A percentile compares a stretch with the other conserved stretches of the same genome.
Evolutionary conservation across 345 rosid species (phyloP).

Genomic region (Punica granatum): DNA sequence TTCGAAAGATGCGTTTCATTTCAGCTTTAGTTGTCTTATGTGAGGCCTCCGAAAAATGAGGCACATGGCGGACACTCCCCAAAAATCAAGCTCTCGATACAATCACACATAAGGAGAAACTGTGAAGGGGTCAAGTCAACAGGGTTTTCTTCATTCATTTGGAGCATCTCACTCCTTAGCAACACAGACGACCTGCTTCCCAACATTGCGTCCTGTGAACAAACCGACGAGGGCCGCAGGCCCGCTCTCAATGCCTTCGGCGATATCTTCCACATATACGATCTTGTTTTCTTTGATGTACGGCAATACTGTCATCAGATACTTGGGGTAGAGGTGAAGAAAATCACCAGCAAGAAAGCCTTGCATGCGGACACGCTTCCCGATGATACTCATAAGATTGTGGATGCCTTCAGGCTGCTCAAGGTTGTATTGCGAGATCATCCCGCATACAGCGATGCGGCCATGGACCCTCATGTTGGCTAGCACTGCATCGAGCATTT

Average conservation of each 20-base stretch:
- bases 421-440: constrained; percentile 23
- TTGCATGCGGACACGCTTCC: constrained; percentile 19
- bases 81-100: no score
- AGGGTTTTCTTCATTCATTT: background rate
- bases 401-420: constrained; percentile 14
- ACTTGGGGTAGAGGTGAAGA: constrained; percentile 17
- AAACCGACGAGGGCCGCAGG: constrained; percentile 21
- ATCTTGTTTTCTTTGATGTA: constrained; percentile 20
- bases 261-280: constrained; percentile 20
- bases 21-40: no score
- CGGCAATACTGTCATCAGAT: constrained; percentile 17
- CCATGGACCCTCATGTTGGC: constrained; percentile 16
- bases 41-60: no score
- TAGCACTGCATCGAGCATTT: constrained; percentile 22
- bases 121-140: no score
- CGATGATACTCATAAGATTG: constrained; percentile 12
- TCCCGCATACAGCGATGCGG: constrained; percentile 19
- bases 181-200: constrained; percentile 25
- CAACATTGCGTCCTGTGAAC: constrained; percentile 22
- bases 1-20: no score
- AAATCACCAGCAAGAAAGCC: constrained; percentile 19
- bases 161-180: constrained; percentile 15
- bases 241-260: constrained; percentile 18
- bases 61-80: no score
- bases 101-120: no score